These are phyloP conservation scores for Penicillium cataractarum DNA, from an alignment of 495 filamentous ascomycete species.

Conservation along the genomic window DNA sequence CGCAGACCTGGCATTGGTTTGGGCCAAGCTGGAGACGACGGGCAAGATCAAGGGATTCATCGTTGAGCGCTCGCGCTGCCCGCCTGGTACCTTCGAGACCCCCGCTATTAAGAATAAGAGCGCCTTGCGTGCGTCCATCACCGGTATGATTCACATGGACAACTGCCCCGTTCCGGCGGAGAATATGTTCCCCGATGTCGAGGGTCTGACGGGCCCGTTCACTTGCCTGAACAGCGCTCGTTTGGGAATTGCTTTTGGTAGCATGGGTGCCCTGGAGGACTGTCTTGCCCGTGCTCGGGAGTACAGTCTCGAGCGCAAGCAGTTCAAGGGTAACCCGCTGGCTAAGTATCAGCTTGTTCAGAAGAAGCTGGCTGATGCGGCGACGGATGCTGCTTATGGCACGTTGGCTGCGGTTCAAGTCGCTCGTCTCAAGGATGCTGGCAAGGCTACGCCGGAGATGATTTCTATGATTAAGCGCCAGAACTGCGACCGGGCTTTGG, in stretches of 20 bases:
- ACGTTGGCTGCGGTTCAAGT: slow-evolving; percentile 86
- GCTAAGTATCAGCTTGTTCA: slow-evolving; percentile 98
- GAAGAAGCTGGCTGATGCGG: slow-evolving; percentile 93
- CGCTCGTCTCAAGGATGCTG: slow-evolving; percentile 89
- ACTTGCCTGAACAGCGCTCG: slow-evolving; percentile 91
- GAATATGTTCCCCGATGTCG: slow-evolving; percentile 92
- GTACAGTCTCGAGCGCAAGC: slow-evolving; percentile 88
- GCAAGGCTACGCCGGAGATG: slow-evolving; percentile 90
- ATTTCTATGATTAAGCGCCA: slow-evolving; percentile 98
- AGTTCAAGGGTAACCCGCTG: slow-evolving; percentile 94
- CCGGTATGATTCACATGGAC: slow-evolving; percentile 97
- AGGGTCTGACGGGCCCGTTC: slow-evolving; percentile 88
- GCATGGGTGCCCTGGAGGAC: slow-evolving; percentile 93
- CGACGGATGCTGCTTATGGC: slow-evolving; percentile 89
- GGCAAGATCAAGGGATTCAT: slow-evolving; percentile 96
- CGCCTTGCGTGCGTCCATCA: slow-evolving; percentile 88
- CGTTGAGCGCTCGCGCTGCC: slow-evolving; percentile 79
- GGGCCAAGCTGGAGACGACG: slow-evolving; percentile 88
- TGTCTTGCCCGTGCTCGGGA: slow-evolving; percentile 77
- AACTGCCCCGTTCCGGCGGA: slow-evolving; percentile 83
- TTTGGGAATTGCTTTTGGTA: slow-evolving; percentile 91
- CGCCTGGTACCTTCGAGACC: slow-evolving; percentile 86
- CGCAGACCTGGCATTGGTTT: slow-evolving; percentile 86
- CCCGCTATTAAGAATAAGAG: slow-evolving; percentile 95
- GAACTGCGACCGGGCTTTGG: slow-evolving; percentile 90